Base-by-base conservation (phyloP, 257 asterid species). In the Nemophila menziesii region DNA sequence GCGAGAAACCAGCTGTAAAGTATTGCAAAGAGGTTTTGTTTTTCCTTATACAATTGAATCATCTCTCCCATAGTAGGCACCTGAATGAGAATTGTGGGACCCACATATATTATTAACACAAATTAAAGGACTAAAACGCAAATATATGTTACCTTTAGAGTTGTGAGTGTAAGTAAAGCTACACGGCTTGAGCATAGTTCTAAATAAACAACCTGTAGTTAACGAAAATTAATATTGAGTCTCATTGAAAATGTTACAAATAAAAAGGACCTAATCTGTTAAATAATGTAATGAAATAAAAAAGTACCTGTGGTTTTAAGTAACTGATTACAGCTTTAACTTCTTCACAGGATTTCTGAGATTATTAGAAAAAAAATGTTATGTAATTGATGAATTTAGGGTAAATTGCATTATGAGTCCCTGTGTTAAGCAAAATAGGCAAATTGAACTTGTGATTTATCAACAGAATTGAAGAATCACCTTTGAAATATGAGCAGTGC, bases 1-100 rank as follows among this genome's bases (percentile, higher is more conserved):
- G 98, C 77, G 64, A 89, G 92, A 65, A 78, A 89, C 96, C 98
- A 89, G 72, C 94, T 68, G 68, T 89, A 89, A 38, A 89, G 73
- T 62, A 84, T 89, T 53, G 76, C 94, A 51, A 80, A 78, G 18
- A 60, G 79, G 64, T 84, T 89, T 9, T 74, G 82, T 19, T 89
- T 78, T 62, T 81, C 77, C 78, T 78, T 89, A 90, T 90, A 89
- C 98, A 80, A 70, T 2, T 76, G 77, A 50, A 89, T 33, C 98
- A 89, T 89, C 58, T 89, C 95, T 50, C 69, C 73, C 29, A 67
- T 19, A 9, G 87, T 72, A 12, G 98, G 98, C 52, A 84, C 82
- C 98, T 86, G 72, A 52, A 40, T 13, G 49, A 16, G 17, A 53
- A 24, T 24, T n/a, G n/a, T n/a, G n/a, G n/a, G n/a, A n/a, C n/a